These are phyloP conservation scores for Ustilago trichophora DNA, from an alignment of 1,284 basidiomycete genomes.

Conservation along the genomic window DNA sequence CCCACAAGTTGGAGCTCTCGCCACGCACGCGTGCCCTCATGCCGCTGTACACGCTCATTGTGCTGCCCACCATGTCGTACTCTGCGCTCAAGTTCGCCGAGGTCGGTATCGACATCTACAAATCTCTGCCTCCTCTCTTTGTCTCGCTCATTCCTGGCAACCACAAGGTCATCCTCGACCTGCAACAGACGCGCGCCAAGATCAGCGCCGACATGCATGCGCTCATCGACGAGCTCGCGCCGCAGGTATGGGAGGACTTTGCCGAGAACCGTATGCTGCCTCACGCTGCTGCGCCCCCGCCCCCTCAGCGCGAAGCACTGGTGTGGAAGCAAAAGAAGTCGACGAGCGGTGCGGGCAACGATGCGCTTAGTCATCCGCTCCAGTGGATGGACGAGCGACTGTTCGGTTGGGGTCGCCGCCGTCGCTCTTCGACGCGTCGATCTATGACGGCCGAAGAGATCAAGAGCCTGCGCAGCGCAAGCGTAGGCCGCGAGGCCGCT, in stretches of 20 bases:
- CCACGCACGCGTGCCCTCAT: constrained; percentile 75
- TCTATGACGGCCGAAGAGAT: constrained; percentile 43
- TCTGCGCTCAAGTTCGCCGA: constrained; percentile 98
- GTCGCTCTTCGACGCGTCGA: constrained; percentile 43
- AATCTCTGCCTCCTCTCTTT: constrained; percentile 92
- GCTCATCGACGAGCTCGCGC: constrained; percentile 80
- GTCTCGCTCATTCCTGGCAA: constrained; percentile 91
- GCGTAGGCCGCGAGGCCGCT: neutral
- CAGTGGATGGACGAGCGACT: constrained; percentile 88
- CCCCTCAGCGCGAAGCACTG: constrained; percentile 45
- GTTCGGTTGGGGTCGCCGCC: constrained; percentile 77
- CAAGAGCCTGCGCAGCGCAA: constrained; percentile 20
- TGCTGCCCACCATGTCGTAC: constrained; percentile 88
- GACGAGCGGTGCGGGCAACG: constrained; percentile 30
- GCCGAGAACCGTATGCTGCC: constrained; percentile 58
- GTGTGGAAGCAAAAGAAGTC: constrained; percentile 51
- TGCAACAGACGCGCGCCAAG: constrained; percentile 80
- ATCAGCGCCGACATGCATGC: constrained; percentile 87
- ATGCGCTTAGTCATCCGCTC: constrained; percentile 61
- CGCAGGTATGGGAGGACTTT: constrained; percentile 64
- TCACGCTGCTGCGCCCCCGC: constrained; percentile 49
- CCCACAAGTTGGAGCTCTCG: constrained; percentile 70
- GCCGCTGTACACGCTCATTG: constrained; percentile 79
- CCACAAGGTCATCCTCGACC: constrained; percentile 80
- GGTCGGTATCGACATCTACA: constrained; percentile 97